Evolutionary conservation across 106 monocot genomes (phyloP), one percentile per base, ranked within the genome.

Genomic region (Alisma plantagoaquatica): DNA sequence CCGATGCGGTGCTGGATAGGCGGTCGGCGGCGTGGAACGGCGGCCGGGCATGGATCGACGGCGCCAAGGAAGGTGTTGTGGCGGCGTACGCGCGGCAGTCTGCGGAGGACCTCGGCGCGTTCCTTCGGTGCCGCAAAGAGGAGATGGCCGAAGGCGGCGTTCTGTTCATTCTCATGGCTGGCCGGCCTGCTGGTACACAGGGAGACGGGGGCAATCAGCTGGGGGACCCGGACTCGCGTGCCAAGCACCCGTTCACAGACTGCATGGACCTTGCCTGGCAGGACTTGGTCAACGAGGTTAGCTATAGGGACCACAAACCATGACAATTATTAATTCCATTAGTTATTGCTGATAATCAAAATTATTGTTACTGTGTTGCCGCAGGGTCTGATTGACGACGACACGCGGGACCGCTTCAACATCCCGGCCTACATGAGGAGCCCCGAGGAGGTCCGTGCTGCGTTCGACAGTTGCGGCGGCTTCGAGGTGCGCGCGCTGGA

Each of bases 401-500:
- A 67, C 7, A 64, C 63, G 16, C 24, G 71, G 22, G 80, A 75
- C 60, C 67, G 21, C 14, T 80, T 80, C 67, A 80, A 80, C 71
- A 75, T 80, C 53, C 80, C 80, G 0, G 71, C 75, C 0, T 80
- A 80, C 63, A 75, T 72, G 80, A 66, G 80, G 43, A 75, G 80
- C 60, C 59, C 47, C 0, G 71, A 68, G n/a, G 80, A 80, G 49
- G 68, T 80, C 1, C 59, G 24, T 53, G 29, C 16, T 14, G 80
- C 80, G 17, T 80, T 80, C 27, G 71, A 68, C 1, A 25, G 15
- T 0, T 71, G 75, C 29, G 27, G 38, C 2, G 75, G 75, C 0
- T 80, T 80, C 27, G 59, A 80, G 54, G 59, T 80, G 28, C 41
- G 22, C 31, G 48, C 29, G 15, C 54, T 80, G 16, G 67, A 71